phyloP scores from a whole-genome alignment of 352 stramenopile species.

The Aphanomyces euteiches region DNA sequence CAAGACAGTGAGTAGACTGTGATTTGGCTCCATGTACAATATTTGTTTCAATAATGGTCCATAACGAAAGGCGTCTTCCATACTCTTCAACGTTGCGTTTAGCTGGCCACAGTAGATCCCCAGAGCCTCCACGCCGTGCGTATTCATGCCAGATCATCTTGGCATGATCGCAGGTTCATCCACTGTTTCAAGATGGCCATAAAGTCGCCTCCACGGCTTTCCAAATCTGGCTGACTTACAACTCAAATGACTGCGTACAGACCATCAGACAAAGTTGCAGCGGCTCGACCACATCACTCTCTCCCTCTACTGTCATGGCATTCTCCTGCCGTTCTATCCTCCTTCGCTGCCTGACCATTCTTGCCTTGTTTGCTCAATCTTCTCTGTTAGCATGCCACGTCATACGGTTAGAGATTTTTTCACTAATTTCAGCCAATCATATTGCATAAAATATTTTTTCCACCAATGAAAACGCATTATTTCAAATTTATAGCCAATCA shows the following conservation, averaged over 20 bases:
- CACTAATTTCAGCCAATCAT: background rate
- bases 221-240: too few species aligned
- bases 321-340: too few species aligned
- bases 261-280: too few species aligned
- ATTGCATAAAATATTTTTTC: background rate
- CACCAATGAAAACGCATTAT: background rate
- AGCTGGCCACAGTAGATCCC: background rate
- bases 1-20: background rate
- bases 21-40: background rate
- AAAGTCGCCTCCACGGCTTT: too few species aligned
- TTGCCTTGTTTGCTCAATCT: too few species aligned
- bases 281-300: too few species aligned
- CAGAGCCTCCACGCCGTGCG: background rate
- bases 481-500: slow-evolving; percentile 1
- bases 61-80: background rate
- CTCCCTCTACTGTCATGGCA: too few species aligned
- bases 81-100: background rate
- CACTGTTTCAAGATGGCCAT: too few species aligned
- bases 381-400: too few species aligned
- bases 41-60: too few species aligned
- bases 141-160: background rate
- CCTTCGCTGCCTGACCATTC: too few species aligned
- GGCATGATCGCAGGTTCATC: background rate
- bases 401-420: background rate
- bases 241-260: too few species aligned